These are phyloP conservation scores for Mayamaea pseudoterrestris DNA, from an alignment of 108 stramenopile genomes.

Conservation along the genomic window DNA sequence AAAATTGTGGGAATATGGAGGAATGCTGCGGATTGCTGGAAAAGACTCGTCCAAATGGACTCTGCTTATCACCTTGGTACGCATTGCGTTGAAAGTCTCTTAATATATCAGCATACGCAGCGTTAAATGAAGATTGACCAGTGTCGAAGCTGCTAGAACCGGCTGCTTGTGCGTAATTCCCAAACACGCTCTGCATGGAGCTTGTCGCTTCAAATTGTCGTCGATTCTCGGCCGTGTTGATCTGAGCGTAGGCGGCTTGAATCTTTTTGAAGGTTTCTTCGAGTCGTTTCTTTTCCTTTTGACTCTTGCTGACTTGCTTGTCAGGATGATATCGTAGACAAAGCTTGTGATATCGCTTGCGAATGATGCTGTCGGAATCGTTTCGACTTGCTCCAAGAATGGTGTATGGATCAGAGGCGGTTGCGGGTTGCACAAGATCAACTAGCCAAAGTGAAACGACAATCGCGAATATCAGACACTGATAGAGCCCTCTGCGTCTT, in stretches of 20 bases:
- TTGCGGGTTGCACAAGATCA: no score
- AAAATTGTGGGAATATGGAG: slow-evolving; percentile 5
- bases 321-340: slow-evolving; percentile 71
- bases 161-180: not conserved
- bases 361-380: slow-evolving; percentile 42
- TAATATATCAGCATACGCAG: not conserved
- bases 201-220: slow-evolving; percentile 23
- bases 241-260: slow-evolving; percentile 54
- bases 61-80: not conserved
- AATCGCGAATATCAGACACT: no score
- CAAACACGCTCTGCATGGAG: not conserved
- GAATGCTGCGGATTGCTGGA: not conserved
- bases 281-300: slow-evolving; percentile 16
- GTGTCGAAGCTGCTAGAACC: not conserved
- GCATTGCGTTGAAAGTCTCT: not conserved
- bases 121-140: not conserved
- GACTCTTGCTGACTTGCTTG: slow-evolving; percentile 31
- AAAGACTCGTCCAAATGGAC: slow-evolving; percentile 3
- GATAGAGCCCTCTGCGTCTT: no score
- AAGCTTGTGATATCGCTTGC: slow-evolving; percentile 38
- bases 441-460: no score
- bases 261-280: slow-evolving; percentile 62
- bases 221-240: slow-evolving; percentile 43
- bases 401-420: slow-evolving; percentile 33
- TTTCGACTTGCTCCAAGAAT: slow-evolving; percentile 28